A percentile compares a stretch with the other conserved stretches of the same genome.
phyloP scores from a whole-genome alignment of 1,139 yeast species.

The Scheffersomyces illinoinensis region DNA sequence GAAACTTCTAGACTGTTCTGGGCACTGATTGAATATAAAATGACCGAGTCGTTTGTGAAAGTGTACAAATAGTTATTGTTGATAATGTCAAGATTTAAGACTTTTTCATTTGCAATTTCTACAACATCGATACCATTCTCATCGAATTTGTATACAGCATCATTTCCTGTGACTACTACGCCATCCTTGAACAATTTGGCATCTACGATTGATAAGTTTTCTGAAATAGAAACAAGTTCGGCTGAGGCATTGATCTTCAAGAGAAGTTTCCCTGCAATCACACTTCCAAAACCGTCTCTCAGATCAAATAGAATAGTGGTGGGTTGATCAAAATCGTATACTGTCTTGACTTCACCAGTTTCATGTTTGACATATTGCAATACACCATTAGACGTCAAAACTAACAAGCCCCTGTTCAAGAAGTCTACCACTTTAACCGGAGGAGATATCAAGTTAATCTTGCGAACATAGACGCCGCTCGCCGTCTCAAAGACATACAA shows the following conservation, averaged over 20 bases:
- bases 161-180: slow-evolving; percentile 16
- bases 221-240: slow-evolving; percentile 2
- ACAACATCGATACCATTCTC: slow-evolving; percentile 3
- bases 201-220: slow-evolving; percentile 1
- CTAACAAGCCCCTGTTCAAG: slow-evolving; percentile 20
- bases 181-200: slow-evolving; percentile 21
- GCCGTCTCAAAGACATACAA: slow-evolving; percentile 18
- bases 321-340: not conserved
- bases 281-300: slow-evolving; percentile 14
- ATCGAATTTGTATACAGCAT: slow-evolving; percentile 16
- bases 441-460: slow-evolving; percentile 11
- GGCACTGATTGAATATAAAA: slow-evolving; percentile 7
- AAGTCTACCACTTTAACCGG: slow-evolving; percentile 14
- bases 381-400: slow-evolving; percentile 16
- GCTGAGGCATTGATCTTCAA: slow-evolving; percentile 8
- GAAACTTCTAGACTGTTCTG: slow-evolving; percentile 1
- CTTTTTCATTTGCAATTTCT: slow-evolving; percentile 1
- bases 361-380: slow-evolving; percentile 7
- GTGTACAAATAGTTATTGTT: slow-evolving; percentile 8
- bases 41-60: not conserved
- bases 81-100: slow-evolving; percentile 3
- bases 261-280: slow-evolving; percentile 10
- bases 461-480: slow-evolving; percentile 19
- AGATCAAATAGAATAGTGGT: slow-evolving; percentile 6
- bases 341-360: slow-evolving; percentile 2